Evolutionary conservation across 306 rosid species (phyloP), one percentile per base, ranked within the genome.

Genomic region (Styphnolobium japonicum): DNA sequence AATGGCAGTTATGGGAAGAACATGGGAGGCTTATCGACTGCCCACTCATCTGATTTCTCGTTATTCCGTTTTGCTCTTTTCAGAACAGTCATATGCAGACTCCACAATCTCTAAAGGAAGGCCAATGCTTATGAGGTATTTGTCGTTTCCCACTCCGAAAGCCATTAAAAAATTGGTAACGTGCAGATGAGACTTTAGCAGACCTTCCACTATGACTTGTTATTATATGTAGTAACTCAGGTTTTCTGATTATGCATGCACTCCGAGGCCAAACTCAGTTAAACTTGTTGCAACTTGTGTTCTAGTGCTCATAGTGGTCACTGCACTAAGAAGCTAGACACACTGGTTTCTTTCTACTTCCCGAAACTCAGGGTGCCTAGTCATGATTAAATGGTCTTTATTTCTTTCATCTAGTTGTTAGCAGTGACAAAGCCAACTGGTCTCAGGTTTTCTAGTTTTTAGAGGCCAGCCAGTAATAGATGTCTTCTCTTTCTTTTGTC

Each of bases 1-100:
- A 81, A 67, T 69, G 88, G 82, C 82, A 78, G 88, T 88, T 79
- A 84, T 88, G 93, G 92, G 89, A 83, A 85, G 90, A 86, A 83
- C 93, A 81, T 86, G 92, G 82, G 88, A 81, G 70, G 83, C 66
- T 52, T 71, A 71, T 77, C 34, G 52, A 76, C 62, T 75, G 56
- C 72, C 78, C 82, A 76, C 67, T 84, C 56, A 56, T 21, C 65
- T 49, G 65, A 74, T 63, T 83, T 87, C 83, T 80, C 57, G 77
- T 89, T 83, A 75, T 87, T 82, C 88, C 55, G 80, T 87, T 77
- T 77, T 39, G 73, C 87, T 71, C 79, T 87, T 86, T 82, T 67
- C 85, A 82, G 80, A 87, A 78, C 76, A 70, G 82, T 88, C 85
- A 79, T 66, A 78, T 79, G 83, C 89, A 86, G 58, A 73, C 85